phyloP scores from a whole-genome alignment of 768 basidiomycete genomes.

The Chalciporus pseudorubinellus region DNA sequence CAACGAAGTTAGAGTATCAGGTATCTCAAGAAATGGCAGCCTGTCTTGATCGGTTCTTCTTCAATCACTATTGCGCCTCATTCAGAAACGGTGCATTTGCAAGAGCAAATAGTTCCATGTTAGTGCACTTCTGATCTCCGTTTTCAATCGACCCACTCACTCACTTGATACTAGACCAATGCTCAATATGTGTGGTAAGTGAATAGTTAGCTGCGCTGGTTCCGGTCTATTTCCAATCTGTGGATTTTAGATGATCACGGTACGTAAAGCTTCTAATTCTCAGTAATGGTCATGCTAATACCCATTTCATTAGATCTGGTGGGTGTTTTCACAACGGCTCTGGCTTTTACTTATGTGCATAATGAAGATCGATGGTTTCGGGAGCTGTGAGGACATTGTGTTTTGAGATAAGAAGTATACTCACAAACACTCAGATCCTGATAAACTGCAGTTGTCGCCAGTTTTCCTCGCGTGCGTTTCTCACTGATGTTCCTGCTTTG shows the following conservation, averaged over 20 bases:
- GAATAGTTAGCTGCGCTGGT: neutral
- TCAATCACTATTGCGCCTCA: conserved; percentile 85
- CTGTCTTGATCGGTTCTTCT: conserved; percentile 85
- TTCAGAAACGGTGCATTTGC: conserved; percentile 91
- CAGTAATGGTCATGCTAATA: conserved; percentile 3
- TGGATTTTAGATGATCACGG: conserved; percentile 71
- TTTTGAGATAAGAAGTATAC: neutral
- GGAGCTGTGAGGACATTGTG: conserved; percentile 59
- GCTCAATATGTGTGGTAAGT: conserved; percentile 81
- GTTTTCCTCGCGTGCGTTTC: conserved; percentile 63
- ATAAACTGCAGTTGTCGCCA: conserved; percentile 69
- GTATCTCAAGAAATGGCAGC: conserved; percentile 69
- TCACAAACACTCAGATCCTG: conserved; percentile 57
- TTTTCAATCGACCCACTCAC: conserved; percentile 1
- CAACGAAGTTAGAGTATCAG: conserved; percentile 54
- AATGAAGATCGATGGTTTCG: conserved; percentile 73
- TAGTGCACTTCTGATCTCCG: conserved; percentile 26
- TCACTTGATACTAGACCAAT: conserved; percentile 58
- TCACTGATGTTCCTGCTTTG: neutral
- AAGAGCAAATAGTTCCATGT: conserved; percentile 88
- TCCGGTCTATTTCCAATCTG: neutral
- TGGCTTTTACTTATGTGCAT: neutral
- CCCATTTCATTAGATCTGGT: conserved; percentile 43
- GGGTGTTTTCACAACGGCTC: conserved; percentile 14
- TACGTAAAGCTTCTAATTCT: conserved; percentile 30